phyloP scores from a whole-genome alignment of 805 yeast genomes.

The Blastobotrys chiropterorum region DNA sequence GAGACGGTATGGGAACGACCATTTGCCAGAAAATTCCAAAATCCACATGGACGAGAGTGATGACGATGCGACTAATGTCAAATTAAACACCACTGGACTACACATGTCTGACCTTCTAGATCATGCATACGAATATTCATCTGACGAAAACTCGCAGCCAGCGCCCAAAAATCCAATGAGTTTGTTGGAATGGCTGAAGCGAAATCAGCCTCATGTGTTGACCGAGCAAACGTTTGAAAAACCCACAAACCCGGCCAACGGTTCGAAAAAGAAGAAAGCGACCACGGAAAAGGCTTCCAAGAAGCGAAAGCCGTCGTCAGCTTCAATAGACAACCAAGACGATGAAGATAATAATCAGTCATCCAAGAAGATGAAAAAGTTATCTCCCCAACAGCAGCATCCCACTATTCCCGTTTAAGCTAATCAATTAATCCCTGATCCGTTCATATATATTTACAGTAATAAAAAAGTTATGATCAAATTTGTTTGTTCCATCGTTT shows the following conservation, averaged over 20 bases:
- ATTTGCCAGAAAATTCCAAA: slow-evolving; percentile 5
- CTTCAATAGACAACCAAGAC: neutral
- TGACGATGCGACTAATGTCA: neutral
- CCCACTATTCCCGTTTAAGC: neutral
- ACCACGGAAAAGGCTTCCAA: neutral
- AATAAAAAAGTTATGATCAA: neutral
- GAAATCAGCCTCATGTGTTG: slow-evolving; percentile 16
- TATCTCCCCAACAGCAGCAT: neutral
- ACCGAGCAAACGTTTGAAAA: slow-evolving; percentile 2
- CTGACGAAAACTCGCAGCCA: slow-evolving; percentile 15
- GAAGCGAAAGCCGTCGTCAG: neutral
- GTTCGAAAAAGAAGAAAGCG: neutral
- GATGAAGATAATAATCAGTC: slow-evolving; percentile 1
- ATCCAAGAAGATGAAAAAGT: neutral
- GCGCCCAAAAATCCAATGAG: slow-evolving; percentile 14
- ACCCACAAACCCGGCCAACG: neutral
- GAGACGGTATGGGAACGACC: slow-evolving; percentile 8
- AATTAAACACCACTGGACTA: neutral
- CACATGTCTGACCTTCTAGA: slow-evolving; percentile 8
- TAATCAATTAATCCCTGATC: neutral
- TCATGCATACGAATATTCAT: slow-evolving; percentile 9
- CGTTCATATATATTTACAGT: too few species aligned
- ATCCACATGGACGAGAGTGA: slow-evolving; percentile 6
- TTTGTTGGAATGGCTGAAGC: slow-evolving; percentile 17
- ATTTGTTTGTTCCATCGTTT: neutral